Percentiles rank a stretch among this genome's conserved stretches.
Conservation (phyloP, 345 rosid genomes). For the Lepidium sativum region DNA sequence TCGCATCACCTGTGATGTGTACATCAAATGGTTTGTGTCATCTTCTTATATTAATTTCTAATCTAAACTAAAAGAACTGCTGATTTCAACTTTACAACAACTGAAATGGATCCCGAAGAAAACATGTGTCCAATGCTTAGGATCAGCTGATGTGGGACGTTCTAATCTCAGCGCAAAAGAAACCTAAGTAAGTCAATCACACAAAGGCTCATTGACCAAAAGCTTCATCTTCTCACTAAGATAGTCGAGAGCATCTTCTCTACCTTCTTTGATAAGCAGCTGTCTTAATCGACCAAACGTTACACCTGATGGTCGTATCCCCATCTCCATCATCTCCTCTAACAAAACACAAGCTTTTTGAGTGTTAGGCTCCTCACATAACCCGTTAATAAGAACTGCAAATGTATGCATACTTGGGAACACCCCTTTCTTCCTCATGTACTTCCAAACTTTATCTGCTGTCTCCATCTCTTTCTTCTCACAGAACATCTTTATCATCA, state of each 20-base stretch:
- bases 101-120: no score
- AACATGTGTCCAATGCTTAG: no score
- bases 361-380: conserved; percentile 48
- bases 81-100: no score
- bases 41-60: no score
- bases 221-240: conserved; percentile 70
- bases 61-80: no score
- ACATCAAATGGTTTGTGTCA: no score
- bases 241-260: conserved; percentile 82
- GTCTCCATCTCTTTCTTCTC: conserved; percentile 42
- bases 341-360: conserved; percentile 58
- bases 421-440: conserved; percentile 62
- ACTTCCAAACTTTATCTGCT: conserved; percentile 76
- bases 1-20: background rate
- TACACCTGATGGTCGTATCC: conserved; percentile 55
- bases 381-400: conserved; percentile 64
- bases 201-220: conserved; percentile 72
- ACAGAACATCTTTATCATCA: conserved; percentile 94
- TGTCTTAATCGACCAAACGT: conserved; percentile 76
- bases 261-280: conserved; percentile 69
- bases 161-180: no score
- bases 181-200: conserved; percentile 31
- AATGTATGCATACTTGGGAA: conserved; percentile 85
- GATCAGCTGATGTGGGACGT: no score
- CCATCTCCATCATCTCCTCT: conserved; percentile 90